These are phyloP conservation scores for Ophiostoma australiae DNA, from an alignment of 2,329 filamentous ascomycete species.

Conservation along the genomic window DNA sequence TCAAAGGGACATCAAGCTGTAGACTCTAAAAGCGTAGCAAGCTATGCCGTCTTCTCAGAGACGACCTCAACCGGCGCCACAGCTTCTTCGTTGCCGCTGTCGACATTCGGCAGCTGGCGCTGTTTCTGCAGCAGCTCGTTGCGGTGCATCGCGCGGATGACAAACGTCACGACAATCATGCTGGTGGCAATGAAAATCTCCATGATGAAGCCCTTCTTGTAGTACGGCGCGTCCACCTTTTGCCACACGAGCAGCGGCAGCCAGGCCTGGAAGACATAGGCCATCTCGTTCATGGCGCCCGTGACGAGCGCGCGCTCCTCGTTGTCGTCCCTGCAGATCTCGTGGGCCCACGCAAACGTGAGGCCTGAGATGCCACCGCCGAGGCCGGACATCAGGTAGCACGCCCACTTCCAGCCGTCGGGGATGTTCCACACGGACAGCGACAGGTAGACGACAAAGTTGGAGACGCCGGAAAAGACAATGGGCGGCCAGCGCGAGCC, in stretches of 20 bases:
- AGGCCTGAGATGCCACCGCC: slow-evolving; percentile 46
- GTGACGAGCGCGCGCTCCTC: slow-evolving; percentile 64
- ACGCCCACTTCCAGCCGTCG: slow-evolving; percentile 57
- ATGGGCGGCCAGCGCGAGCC: slow-evolving; percentile 57
- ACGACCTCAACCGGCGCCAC: not conserved
- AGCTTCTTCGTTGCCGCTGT: slow-evolving; percentile 31
- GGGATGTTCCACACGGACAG: slow-evolving; percentile 37
- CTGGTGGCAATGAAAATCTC: slow-evolving; percentile 34
- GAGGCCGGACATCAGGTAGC: slow-evolving; percentile 53
- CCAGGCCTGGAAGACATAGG: slow-evolving; percentile 62
- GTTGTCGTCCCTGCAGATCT: slow-evolving; percentile 48
- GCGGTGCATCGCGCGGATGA: slow-evolving; percentile 22
- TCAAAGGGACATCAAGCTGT: not conserved
- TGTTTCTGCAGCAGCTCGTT: slow-evolving; percentile 7
- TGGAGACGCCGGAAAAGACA: slow-evolving; percentile 40
- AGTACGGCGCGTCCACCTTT: slow-evolving; percentile 35
- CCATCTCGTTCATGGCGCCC: slow-evolving; percentile 63
- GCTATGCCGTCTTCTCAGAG: not conserved
- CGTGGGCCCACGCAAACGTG: slow-evolving; percentile 47
- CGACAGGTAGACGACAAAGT: slow-evolving; percentile 28
- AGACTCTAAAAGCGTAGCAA: not conserved
- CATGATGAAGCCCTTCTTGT: slow-evolving; percentile 35
- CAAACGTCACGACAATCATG: slow-evolving; percentile 24
- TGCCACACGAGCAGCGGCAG: slow-evolving; percentile 33
- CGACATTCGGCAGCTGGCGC: slow-evolving; percentile 38